phyloP scores from a whole-genome alignment of 2,329 filamentous ascomycete species.

The Hypoxylon sp. region DNA sequence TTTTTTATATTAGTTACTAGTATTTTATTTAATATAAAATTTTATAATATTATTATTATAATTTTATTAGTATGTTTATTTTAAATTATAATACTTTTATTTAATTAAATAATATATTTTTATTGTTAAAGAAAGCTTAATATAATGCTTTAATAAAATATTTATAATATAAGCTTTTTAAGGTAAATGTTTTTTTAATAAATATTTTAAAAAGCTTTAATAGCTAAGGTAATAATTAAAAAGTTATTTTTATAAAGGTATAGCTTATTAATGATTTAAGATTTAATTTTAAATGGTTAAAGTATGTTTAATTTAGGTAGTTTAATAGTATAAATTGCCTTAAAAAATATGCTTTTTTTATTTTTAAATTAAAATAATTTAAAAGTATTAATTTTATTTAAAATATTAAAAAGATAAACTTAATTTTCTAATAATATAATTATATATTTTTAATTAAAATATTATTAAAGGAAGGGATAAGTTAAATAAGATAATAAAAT shows the following conservation, averaged over 20 bases:
- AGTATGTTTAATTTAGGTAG: too few species aligned
- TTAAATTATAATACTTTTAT: neutral
- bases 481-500: too few species aligned
- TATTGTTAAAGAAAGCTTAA: neutral
- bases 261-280: too few species aligned
- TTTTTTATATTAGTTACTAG: neutral
- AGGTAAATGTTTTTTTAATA: neutral
- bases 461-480: too few species aligned
- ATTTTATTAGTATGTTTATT: conserved; percentile 1
- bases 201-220: neutral
- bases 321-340: neutral
- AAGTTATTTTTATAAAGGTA: too few species aligned
- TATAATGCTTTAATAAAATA: neutral
- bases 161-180: neutral
- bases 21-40: neutral
- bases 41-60: neutral
- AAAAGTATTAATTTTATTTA: too few species aligned
- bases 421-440: too few species aligned
- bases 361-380: neutral
- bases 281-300: too few species aligned
- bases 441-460: too few species aligned
- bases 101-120: neutral
- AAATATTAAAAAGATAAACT: too few species aligned
- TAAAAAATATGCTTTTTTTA: neutral
- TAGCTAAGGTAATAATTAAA: neutral